Evolutionary conservation across 106 monocot species (phyloP), one percentile per base, ranked within the genome.

Genomic region (Acanthochlamys bracteata): DNA sequence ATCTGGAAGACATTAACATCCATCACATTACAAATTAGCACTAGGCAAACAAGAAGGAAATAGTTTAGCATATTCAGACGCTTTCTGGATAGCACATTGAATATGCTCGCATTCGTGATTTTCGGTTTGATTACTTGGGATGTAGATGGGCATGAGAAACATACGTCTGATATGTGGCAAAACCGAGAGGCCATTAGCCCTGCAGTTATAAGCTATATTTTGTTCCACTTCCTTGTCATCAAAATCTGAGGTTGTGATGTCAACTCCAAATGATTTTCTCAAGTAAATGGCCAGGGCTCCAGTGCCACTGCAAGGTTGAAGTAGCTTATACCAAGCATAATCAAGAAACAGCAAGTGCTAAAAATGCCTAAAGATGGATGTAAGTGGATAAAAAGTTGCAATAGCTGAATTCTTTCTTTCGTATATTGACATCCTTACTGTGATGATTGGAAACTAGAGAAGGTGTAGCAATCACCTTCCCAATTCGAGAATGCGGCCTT

Each of bases 241-340:
- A 73, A 75, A 84, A 70, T 95, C 95, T 61, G 90, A 87, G 16
- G 95, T 95, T 15, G 90, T 95, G 74, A 95, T 95, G 73, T 90
- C 86, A 56, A 95, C 73, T 39, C 68, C 79, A 71, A 95, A 82
- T 25, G 75, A 74, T 72, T 53, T 87, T 56, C 59, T 54, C 68
- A 95, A 61, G 67, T 90, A 95, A 52, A 95, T 95, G 13, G 90
- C 83, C 56, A 95, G 67, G 69, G 87, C 95, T 74, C 95, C 95
- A 25, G 95, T 95, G 53, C 95, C 95, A 69, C 95, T 95, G 21
- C 25, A 61, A 17, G 61, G 59, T 40, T 39, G 23, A 65, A 59
- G 40, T 61, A 14, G 26, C 16, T 1, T 6, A 24, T 64, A 39
- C 46, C 42, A 43, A 24, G n/a, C 14, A 25, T 42, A 15, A 24